phyloP scores from a whole-genome alignment of 176 grass and related monocot genomes.

The Oryza coarctata region DNA sequence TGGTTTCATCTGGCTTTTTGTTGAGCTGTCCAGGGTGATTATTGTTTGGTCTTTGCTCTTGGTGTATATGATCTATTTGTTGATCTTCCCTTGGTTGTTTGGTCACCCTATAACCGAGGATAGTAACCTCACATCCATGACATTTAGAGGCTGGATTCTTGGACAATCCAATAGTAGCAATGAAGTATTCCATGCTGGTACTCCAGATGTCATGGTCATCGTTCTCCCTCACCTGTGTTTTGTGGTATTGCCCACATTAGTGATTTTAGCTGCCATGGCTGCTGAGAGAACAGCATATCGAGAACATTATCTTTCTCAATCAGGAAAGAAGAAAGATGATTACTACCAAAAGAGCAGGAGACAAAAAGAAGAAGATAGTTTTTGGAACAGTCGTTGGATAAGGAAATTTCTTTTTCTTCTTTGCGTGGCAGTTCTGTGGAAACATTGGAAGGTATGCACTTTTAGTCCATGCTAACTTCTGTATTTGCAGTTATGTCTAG shows the following conservation, averaged over 20 bases:
- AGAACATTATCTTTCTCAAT: constrained; percentile 65
- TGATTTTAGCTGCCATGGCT: constrained; percentile 73
- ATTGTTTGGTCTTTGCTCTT: constrained; percentile 65
- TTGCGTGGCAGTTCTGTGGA: constrained; percentile 64
- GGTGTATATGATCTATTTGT: constrained; percentile 68
- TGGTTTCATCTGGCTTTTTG: constrained; percentile 54
- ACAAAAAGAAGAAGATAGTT: constrained; percentile 24
- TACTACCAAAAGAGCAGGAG: constrained; percentile 56
- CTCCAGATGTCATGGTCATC: constrained; percentile 92
- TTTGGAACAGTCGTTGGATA: constrained; percentile 67
- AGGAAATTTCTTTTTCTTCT: constrained; percentile 71
- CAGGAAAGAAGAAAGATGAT: constrained; percentile 95
- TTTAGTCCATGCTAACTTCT: constrained; percentile 2
- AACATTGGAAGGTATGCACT: constrained; percentile 77
- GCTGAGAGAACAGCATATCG: constrained; percentile 65
- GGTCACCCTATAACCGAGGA: constrained; percentile 74
- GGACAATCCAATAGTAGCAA: constrained; percentile 30
- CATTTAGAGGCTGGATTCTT: constrained; percentile 71
- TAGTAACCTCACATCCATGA: constrained; percentile 61
- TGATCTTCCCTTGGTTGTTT: constrained; percentile 81
- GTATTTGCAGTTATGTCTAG: not conserved
- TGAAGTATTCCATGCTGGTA: constrained; percentile 43
- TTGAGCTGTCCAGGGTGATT: constrained; percentile 63
- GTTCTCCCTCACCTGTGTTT: constrained; percentile 83
- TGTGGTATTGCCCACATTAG: constrained; percentile 66